Percentiles rank a stretch among this genome's conserved stretches.
These are phyloP conservation scores for Begonia masoniana DNA, from an alignment of 306 rosid genomes.

Conservation along the genomic window DNA sequence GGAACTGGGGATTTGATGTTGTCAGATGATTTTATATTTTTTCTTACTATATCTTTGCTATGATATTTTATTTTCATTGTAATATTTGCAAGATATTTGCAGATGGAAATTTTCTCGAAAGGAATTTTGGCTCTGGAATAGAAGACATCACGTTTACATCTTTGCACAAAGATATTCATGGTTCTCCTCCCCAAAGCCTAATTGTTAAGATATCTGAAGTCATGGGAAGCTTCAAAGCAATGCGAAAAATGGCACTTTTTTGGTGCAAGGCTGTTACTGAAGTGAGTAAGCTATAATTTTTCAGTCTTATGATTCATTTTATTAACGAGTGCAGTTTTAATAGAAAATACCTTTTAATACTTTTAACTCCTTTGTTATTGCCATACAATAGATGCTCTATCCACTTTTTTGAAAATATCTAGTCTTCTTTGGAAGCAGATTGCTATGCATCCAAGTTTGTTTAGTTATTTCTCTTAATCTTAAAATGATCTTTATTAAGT, in stretches of 20 bases:
- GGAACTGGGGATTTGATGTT: constrained; percentile 5
- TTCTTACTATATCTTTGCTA: constrained; percentile 21
- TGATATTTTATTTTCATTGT: constrained; percentile 66
- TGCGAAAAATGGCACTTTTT: constrained; percentile 70
- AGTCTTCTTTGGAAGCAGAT: background rate
- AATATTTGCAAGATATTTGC: constrained; percentile 93
- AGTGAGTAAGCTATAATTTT: constrained; percentile 45
- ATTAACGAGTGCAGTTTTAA: too few relatives aligned
- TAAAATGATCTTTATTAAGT: constrained; percentile 6
- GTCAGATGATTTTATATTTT: background rate
- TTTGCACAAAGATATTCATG: constrained; percentile 79
- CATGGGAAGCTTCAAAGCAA: constrained; percentile 60
- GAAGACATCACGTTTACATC: constrained; percentile 36
- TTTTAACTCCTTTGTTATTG: background rate
- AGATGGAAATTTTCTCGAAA: constrained; percentile 73
- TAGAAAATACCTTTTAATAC: background rate
- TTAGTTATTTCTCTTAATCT: background rate
- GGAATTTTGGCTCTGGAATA: constrained; percentile 41
- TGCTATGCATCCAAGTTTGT: background rate
- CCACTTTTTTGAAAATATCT: background rate
- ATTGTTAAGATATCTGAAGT: constrained; percentile 87
- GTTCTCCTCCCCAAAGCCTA: constrained; percentile 89
- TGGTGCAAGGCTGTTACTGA: constrained; percentile 74
- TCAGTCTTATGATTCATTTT: background rate
- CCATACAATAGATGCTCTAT: too few relatives aligned